A percentile compares a stretch with the other conserved stretches of the same genome.
These are phyloP conservation scores for Schizochytrium sp. DNA, from an alignment of 108 stramenopile genomes.

Conservation along the genomic window DNA sequence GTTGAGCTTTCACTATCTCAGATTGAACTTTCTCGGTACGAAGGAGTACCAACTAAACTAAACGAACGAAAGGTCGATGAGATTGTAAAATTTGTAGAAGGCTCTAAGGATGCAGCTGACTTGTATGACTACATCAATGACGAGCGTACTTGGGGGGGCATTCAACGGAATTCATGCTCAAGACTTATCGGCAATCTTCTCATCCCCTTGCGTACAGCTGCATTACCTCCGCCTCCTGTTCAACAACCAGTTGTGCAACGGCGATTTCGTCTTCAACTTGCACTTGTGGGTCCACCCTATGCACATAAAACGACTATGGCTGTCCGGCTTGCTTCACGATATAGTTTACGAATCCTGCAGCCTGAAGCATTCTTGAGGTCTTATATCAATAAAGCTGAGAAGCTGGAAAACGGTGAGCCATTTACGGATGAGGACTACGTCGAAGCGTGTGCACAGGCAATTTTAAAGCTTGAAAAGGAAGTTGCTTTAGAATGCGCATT, in stretches of 20 bases:
- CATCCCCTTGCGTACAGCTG: background rate
- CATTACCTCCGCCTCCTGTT: constrained; percentile 18
- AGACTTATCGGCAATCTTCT: constrained; percentile 28
- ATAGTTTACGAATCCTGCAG: background rate
- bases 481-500: background rate
- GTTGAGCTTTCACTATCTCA: background rate
- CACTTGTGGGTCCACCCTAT: constrained; percentile 24
- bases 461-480: background rate
- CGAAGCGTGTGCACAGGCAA: background rate
- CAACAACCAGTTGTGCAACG: background rate
- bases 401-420: background rate
- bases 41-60: background rate
- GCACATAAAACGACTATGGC: constrained; percentile 51
- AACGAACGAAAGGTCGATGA: background rate
- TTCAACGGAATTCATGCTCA: background rate
- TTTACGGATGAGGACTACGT: constrained; percentile 30
- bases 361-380: background rate
- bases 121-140: background rate
- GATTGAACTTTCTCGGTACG: background rate
- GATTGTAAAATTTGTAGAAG: background rate
- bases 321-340: constrained; percentile 10
- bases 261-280: constrained; percentile 30
- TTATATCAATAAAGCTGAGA: background rate
- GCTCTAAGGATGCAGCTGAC: background rate
- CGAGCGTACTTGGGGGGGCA: background rate